phyloP scores from a whole-genome alignment of 768 basidiomycete genomes.

The Suillus hirtellus region DNA sequence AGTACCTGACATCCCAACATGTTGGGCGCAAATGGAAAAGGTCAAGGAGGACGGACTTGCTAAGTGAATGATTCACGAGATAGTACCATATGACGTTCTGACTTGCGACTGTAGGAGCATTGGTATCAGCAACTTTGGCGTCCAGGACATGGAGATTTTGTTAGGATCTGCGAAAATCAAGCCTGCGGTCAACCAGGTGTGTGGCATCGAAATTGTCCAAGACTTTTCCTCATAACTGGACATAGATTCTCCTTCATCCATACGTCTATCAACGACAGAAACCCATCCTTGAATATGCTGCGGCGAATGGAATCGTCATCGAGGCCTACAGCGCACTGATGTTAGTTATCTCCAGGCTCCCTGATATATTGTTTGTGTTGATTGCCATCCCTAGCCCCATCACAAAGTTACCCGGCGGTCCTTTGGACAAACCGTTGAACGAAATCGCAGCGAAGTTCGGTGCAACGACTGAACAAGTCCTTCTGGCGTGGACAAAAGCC shows the following conservation, averaged over 20 bases:
- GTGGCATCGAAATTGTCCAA: not conserved
- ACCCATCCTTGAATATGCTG: conserved; percentile 57
- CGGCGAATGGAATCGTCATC: conserved; percentile 58
- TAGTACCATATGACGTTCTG: not conserved
- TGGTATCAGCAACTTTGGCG: conserved; percentile 69
- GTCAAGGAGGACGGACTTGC: conserved; percentile 54
- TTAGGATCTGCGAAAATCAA: conserved; percentile 60
- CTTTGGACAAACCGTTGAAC: conserved; percentile 59
- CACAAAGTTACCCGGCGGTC: conserved; percentile 58
- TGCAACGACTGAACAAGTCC: not conserved
- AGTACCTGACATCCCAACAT: conserved; percentile 58
- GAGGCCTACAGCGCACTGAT: conserved; percentile 61
- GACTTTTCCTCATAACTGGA: conserved; percentile 5
- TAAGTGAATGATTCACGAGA: conserved; percentile 38
- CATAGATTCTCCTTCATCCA: conserved; percentile 69
- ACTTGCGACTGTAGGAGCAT: conserved; percentile 51
- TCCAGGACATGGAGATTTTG: conserved; percentile 53
- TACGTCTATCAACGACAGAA: conserved; percentile 60
- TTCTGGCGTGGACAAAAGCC: conserved; percentile 37
- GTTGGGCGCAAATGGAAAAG: conserved; percentile 65
- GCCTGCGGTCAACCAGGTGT: conserved; percentile 69
- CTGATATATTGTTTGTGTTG: conserved; percentile 41
- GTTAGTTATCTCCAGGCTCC: conserved; percentile 15
- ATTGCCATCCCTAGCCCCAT: conserved; percentile 35
- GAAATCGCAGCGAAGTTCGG: conserved; percentile 41